Evolutionary conservation across 163 green algal species (phyloP).

Genomic region (Coccomyxa subellipsoidea): DNA sequence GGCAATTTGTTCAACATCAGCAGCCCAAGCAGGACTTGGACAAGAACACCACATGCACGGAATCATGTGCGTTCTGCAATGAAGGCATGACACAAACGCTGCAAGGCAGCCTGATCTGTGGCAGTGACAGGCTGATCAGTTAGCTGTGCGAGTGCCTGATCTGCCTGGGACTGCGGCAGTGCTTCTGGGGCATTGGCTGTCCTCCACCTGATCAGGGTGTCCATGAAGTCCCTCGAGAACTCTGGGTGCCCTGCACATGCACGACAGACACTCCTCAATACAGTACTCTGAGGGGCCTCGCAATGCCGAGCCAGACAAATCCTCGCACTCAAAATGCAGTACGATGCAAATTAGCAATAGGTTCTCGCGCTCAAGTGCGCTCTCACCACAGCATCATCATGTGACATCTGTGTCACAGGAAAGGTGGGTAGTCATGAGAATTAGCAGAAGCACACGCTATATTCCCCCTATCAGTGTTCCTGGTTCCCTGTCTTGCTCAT

Average conservation of each 20-base stretch:
- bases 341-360: no score
- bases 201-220: neutral
- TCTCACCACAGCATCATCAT: neutral
- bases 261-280: neutral
- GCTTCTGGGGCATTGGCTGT: neutral
- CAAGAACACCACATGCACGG: neutral
- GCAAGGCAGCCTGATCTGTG: neutral
- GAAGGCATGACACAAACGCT: neutral
- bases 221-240: conserved; percentile 24
- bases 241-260: conserved; percentile 23
- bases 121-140: neutral
- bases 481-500: no score
- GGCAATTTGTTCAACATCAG: neutral
- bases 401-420: neutral
- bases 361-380: neutral
- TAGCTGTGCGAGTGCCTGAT: neutral
- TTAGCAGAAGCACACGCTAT: no score
- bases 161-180: neutral
- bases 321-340: no score
- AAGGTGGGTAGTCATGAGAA: no score
- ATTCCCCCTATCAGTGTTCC: no score
- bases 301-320: neutral
- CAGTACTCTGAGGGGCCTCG: neutral
- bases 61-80: neutral
- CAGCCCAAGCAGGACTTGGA: neutral